phyloP scores from a whole-genome alignment of 1,284 basidiomycete genomes.

The Pisolithus thermaeus region DNA sequence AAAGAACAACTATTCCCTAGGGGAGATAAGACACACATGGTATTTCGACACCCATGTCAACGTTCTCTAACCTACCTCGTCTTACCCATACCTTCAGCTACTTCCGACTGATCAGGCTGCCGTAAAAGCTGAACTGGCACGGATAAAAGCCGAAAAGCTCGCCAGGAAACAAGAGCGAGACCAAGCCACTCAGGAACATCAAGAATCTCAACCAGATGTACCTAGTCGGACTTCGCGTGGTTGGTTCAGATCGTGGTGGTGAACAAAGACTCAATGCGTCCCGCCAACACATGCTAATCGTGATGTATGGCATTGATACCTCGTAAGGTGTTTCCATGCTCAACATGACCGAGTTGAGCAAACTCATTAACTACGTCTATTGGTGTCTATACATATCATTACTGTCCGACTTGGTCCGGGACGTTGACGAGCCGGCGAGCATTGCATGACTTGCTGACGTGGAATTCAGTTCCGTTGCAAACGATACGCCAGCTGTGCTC shows the following conservation, averaged over 20 bases:
- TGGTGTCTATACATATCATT: no score
- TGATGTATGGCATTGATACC: no score
- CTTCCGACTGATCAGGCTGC: constrained; percentile 61
- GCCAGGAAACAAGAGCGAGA: constrained; percentile 38
- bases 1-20: constrained; percentile 66
- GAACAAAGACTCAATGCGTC: neutral
- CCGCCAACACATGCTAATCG: no score
- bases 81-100: constrained; percentile 33
- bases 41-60: constrained; percentile 23
- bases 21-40: constrained; percentile 49
- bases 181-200: constrained; percentile 29
- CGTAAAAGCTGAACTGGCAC: constrained; percentile 61
- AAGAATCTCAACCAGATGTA: constrained; percentile 11
- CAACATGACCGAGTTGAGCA: no score
- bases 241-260: constrained; percentile 28
- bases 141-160: constrained; percentile 59
- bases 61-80: neutral
- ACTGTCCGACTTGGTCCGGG: no score
- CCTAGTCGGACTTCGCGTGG: constrained; percentile 16
- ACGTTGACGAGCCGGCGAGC: neutral
- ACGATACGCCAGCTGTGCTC: constrained; percentile 32
- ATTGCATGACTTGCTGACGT: constrained; percentile 20
- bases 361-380: no score
- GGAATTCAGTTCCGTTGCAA: constrained; percentile 34
- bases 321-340: no score